These are phyloP conservation scores for Barnettozyma californica DNA, from an alignment of 805 yeast genomes.

Conservation along the genomic window DNA sequence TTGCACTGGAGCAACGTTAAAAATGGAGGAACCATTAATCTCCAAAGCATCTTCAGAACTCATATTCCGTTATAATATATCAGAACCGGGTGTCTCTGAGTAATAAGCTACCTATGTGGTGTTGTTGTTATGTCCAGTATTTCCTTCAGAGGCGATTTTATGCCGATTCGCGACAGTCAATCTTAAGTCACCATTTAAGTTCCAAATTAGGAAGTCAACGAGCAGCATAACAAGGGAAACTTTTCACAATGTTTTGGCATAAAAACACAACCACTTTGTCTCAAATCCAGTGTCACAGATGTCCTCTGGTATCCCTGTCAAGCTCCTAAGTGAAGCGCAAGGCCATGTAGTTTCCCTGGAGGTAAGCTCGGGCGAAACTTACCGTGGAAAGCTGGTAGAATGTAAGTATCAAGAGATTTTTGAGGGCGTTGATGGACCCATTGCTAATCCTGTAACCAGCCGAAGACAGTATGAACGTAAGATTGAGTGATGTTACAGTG, in stretches of 20 bases:
- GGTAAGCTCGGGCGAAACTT: conserved; percentile 77
- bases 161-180: not conserved
- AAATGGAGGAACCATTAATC: conserved; percentile 9
- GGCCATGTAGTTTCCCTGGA: conserved; percentile 86
- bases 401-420: conserved; percentile 28
- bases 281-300: conserved; percentile 5
- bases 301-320: conserved; percentile 70
- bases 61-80: not conserved
- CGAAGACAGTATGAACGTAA: conserved; percentile 94
- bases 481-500: conserved; percentile 72
- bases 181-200: not conserved
- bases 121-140: not conserved
- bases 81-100: not conserved
- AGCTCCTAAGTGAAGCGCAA: conserved; percentile 81
- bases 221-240: not conserved
- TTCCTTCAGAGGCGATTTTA: not conserved
- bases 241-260: not conserved
- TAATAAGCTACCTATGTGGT: not conserved
- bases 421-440: not conserved
- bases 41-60: not conserved
- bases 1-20: conserved; percentile 39
- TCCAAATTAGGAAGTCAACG: conserved; percentile 12
- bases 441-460: conserved; percentile 14
- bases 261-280: not conserved
- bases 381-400: conserved; percentile 80